phyloP scores from a whole-genome alignment of 73 alveolate genomes.

The Tetrahymena malaccensis region DNA sequence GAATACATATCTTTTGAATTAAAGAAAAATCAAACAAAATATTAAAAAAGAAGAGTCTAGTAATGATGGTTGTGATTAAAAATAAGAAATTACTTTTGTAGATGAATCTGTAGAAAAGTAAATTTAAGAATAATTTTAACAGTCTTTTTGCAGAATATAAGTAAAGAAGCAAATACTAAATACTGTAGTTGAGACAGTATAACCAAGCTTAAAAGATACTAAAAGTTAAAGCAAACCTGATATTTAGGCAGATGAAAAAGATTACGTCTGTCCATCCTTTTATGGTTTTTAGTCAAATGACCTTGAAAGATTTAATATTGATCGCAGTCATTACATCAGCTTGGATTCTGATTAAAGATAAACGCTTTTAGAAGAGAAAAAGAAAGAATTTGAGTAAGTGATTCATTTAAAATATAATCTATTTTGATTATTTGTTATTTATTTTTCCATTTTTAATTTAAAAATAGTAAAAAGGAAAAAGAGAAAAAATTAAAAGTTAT shows the following conservation, averaged over 20 bases:
- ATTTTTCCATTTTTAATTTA: no score
- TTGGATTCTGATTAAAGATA: neutral
- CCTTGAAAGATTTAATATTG: neutral
- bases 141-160: neutral
- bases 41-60: neutral
- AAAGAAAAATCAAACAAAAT: neutral
- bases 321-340: neutral
- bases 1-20: neutral
- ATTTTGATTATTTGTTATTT: no score
- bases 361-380: neutral
- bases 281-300: neutral
- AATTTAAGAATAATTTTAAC: neutral
- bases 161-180: neutral
- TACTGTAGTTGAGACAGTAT: neutral
- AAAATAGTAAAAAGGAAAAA: neutral
- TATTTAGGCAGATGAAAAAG: neutral
- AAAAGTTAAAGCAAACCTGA: neutral
- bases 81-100: neutral
- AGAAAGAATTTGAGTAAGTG: neutral
- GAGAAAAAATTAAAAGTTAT: neutral
- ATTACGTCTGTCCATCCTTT: neutral
- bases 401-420: no score
- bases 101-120: neutral
- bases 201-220: neutral
- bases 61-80: neutral